Evolutionary conservation across 225 moss, liverwort and hornwort species (phyloP).

Genomic region (Anthoceros angustus): DNA sequence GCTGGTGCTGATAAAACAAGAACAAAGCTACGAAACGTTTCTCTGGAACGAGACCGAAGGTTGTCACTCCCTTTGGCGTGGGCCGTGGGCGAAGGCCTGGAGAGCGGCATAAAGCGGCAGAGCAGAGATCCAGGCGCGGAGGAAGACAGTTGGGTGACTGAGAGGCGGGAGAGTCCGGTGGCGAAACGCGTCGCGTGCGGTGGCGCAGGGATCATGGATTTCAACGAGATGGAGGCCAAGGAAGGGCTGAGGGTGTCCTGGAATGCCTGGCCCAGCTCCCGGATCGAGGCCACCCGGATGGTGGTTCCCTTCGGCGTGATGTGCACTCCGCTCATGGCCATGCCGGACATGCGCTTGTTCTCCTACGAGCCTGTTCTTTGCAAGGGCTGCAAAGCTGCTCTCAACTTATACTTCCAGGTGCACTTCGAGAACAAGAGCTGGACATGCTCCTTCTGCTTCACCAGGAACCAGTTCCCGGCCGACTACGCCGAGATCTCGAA

Average conservation of each 20-base stretch:
- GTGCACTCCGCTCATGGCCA: conserved; percentile 55
- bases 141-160: too few species aligned
- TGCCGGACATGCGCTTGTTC: conserved; percentile 56
- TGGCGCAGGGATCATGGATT: conserved; percentile 39
- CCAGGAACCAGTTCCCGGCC: conserved; percentile 71
- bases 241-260: conserved; percentile 79
- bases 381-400: conserved; percentile 66
- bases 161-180: too few species aligned
- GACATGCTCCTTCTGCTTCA: conserved; percentile 91
- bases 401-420: conserved; percentile 74
- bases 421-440: conserved; percentile 84
- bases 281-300: conserved; percentile 79
- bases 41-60: too few species aligned
- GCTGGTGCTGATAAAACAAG: too few species aligned
- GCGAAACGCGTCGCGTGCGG: too few species aligned
- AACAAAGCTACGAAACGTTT: too few species aligned
- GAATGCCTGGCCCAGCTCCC: conserved; percentile 99
- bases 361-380: conserved; percentile 82
- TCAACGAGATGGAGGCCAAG: conserved; percentile 73
- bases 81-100: too few species aligned
- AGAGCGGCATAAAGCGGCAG: too few species aligned
- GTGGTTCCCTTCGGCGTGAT: conserved; percentile 85
- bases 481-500: conserved; percentile 67
- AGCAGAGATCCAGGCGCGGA: too few species aligned
- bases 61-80: too few species aligned